These are phyloP conservation scores for Cynanchum wilfordii DNA, from an alignment of 257 asterid genomes.

Conservation along the genomic window DNA sequence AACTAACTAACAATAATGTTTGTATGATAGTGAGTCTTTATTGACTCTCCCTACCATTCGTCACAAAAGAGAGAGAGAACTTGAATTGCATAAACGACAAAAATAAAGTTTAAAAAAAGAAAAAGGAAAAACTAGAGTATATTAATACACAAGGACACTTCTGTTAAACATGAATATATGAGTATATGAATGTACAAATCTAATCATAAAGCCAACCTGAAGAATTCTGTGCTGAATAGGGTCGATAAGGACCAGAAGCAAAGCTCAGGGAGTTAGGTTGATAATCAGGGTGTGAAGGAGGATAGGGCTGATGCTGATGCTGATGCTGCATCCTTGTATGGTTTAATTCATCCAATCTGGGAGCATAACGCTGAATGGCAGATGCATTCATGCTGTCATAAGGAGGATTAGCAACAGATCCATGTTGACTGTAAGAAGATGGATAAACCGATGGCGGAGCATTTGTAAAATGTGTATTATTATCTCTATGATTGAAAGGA, in stretches of 20 bases:
- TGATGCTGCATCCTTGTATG: slow-evolving; percentile 24
- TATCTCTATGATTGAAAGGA: slow-evolving; percentile 17
- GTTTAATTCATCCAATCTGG: slow-evolving; percentile 48
- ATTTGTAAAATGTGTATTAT: background rate
- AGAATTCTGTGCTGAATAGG: slow-evolving; percentile 37
- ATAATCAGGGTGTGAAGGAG: slow-evolving; percentile 17
- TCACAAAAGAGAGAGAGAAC: slow-evolving; percentile 38
- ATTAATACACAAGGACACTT: background rate
- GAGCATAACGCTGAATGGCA: slow-evolving; percentile 44
- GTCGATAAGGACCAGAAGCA: slow-evolving; percentile 45
- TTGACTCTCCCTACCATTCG: too few relatives aligned
- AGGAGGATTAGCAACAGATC: slow-evolving; percentile 14
- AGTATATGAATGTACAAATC: background rate
- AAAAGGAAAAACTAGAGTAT: background rate
- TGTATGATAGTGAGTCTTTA: too few relatives aligned
- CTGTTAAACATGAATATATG: background rate
- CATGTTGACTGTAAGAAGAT: slow-evolving; percentile 20
- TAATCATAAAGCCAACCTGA: slow-evolving; percentile 78
- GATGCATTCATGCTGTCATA: slow-evolving; percentile 30
- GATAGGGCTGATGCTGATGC: slow-evolving; percentile 15
- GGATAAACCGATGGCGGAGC: slow-evolving; percentile 7
- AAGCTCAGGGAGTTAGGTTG: slow-evolving; percentile 34
- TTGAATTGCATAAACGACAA: slow-evolving; percentile 27
- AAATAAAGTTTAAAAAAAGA: background rate
- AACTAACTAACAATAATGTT: too few relatives aligned